These are phyloP conservation scores for Tetrapisispora arboricola DNA, from an alignment of 805 yeast species.

Conservation along the genomic window DNA sequence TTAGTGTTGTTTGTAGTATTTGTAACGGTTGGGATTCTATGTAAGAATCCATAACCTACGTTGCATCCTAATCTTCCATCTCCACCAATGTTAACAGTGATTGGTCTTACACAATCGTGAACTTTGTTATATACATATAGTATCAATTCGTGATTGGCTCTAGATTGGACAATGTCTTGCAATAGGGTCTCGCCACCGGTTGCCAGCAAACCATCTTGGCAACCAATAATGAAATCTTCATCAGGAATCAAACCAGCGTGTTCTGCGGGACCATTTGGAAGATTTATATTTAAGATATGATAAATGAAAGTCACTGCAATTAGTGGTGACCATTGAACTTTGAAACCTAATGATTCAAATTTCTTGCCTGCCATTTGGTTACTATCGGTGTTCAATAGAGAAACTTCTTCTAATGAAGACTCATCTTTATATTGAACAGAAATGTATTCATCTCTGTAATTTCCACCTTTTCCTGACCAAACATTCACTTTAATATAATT, in stretches of 20 bases:
- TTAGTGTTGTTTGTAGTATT: not conserved
- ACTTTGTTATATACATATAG: conserved; percentile 82
- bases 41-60: conserved; percentile 86
- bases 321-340: conserved; percentile 70
- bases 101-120: conserved; percentile 76
- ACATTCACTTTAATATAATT: conserved; percentile 45
- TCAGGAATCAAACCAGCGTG: conserved; percentile 74
- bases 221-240: conserved; percentile 80
- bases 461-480: conserved; percentile 86
- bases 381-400: conserved; percentile 23
- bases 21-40: conserved; percentile 61
- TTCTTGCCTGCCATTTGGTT: conserved; percentile 11
- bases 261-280: conserved; percentile 67
- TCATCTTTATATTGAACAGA: conserved; percentile 25
- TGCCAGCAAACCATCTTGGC: conserved; percentile 73
- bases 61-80: conserved; percentile 84
- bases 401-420: conserved; percentile 17
- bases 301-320: conserved; percentile 73
- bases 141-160: conserved; percentile 36
- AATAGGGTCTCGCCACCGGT: conserved; percentile 81
- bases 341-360: conserved; percentile 49
- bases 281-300: conserved; percentile 68
- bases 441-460: conserved; percentile 33
- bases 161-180: conserved; percentile 53
- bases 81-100: conserved; percentile 75